Evolutionary conservation across 164 flowering plant species (phyloP).

Genomic region (Warburgia ugandensis): DNA sequence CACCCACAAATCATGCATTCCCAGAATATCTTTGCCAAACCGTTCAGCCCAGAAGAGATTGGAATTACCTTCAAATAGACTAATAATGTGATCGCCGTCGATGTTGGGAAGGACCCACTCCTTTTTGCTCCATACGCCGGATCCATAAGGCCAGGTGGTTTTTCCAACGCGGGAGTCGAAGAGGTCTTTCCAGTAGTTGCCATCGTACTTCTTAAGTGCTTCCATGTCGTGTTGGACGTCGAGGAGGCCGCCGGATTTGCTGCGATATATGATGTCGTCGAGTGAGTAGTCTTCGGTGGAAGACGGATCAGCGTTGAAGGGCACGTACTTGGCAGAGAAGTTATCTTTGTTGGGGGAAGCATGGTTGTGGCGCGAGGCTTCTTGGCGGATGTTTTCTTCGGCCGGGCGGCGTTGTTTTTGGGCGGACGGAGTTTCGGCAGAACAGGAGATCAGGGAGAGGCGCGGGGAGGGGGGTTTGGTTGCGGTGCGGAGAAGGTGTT

Average conservation of each 20-base stretch:
- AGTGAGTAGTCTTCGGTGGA: constrained; percentile 72
- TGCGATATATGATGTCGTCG: constrained; percentile 80
- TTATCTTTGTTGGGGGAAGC: constrained; percentile 18
- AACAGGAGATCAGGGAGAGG: neutral
- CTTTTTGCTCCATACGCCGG: constrained; percentile 90
- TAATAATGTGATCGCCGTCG: constrained; percentile 62
- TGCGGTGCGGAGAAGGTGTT: constrained; percentile 1
- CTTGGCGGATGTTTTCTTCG: constrained; percentile 57
- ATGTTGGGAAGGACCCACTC: constrained; percentile 91
- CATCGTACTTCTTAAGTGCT: constrained; percentile 55
- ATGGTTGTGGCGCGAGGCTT: constrained; percentile 50
- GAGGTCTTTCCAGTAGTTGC: constrained; percentile 59
- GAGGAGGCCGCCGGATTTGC: constrained; percentile 76
- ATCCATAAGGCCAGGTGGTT: constrained; percentile 90
- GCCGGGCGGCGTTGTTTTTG: constrained; percentile 39
- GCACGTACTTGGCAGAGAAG: constrained; percentile 83
- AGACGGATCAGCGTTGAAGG: constrained; percentile 44
- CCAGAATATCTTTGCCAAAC: constrained; percentile 67
- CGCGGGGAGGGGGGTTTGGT: constrained; percentile 7
- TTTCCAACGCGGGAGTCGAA: constrained; percentile 80
- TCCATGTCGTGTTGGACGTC: constrained; percentile 81
- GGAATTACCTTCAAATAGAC: constrained; percentile 79
- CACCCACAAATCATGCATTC: constrained; percentile 88
- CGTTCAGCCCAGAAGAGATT: constrained; percentile 91
- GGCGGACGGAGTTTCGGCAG: constrained; percentile 5